Evolutionary conservation across 2,329 filamentous ascomycete species (phyloP), one percentile per base, ranked within the genome.

Genomic region (Fusarium cicatricum): DNA sequence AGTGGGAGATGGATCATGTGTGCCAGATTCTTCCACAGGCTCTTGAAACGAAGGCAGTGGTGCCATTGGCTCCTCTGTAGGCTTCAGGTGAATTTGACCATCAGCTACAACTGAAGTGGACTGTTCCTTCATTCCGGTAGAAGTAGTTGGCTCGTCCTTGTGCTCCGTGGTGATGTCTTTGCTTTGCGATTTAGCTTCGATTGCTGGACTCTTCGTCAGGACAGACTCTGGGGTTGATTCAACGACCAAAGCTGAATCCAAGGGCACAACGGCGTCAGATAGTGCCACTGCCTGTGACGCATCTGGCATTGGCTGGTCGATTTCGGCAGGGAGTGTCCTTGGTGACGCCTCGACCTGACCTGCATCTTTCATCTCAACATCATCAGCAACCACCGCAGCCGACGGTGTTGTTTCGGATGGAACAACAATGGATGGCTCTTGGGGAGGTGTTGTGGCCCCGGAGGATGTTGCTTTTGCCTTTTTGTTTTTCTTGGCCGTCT

Each of bases 401-500:
- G 15, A 21, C n/a, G 23, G 36, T 11, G 2, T 21, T 21, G 23
- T 16, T 39, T 23, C 12, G 16, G n/a, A 3, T 6, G 43, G 16
- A 26, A 29, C 19, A 16, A 26, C 19, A 16, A 33, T 28, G 12
- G 32, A 11, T 28, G 26, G 28, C 11, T 19, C 34, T 19, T 33
- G 34, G 12, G 17, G 9, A 8, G n/a, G 8, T 12, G 15, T 11
- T 31, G 14, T 23, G 12, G 17, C 9, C 14, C 46, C 33, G 4
- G 41, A 37, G 17, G 21, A 4, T 3, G 15, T 23, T 12, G 29
- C 16, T 12, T 15, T 46, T 17, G 34, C 16, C 33, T 41, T 58
- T 67, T 60, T 63, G 21, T 5, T 28, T 16, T 62, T 63, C 38
- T 62, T 74, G 66, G 70, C 73, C 70, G 74, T 77, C 70, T 71